Evolutionary conservation across 768 basidiomycete genomes (phyloP).

Genomic region (Goffeauzyma gilvescens): DNA sequence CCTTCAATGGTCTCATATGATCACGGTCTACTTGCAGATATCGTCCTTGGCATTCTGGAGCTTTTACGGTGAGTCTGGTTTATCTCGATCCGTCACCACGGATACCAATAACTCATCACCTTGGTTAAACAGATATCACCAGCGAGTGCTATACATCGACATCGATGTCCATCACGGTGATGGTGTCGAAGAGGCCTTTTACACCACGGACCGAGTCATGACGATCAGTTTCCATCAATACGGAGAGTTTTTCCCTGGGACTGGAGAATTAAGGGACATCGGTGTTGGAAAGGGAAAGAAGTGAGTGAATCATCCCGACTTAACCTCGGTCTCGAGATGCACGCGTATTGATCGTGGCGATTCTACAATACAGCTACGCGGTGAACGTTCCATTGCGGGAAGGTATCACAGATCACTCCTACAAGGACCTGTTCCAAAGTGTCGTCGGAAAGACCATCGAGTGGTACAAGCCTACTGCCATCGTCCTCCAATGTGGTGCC

Average conservation of each 20-base stretch:
- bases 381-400: constrained; percentile 88
- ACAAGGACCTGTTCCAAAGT: constrained; percentile 85
- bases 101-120: background rate
- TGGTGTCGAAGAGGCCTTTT: constrained; percentile 98
- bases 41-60: constrained; percentile 89
- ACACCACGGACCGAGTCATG: constrained; percentile 97
- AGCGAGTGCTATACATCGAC: constrained; percentile 88
- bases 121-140: constrained; percentile 50
- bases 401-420: constrained; percentile 85
- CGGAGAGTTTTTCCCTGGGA: constrained; percentile 96
- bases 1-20: background rate
- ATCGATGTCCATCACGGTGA: constrained; percentile 98
- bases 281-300: constrained; percentile 82
- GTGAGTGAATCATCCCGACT: constrained; percentile 11
- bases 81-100: background rate
- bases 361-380: constrained; percentile 56
- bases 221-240: constrained; percentile 97
- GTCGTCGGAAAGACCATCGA: constrained; percentile 88
- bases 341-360: constrained; percentile 7
- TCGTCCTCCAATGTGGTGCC: constrained; percentile 92
- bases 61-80: constrained; percentile 53
- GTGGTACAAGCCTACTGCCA: constrained; percentile 77
- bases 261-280: constrained; percentile 83
- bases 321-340: background rate
- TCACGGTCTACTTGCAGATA: constrained; percentile 44